phyloP scores from a whole-genome alignment of 2,329 filamentous ascomycete species.

The Neonectria hederae region DNA sequence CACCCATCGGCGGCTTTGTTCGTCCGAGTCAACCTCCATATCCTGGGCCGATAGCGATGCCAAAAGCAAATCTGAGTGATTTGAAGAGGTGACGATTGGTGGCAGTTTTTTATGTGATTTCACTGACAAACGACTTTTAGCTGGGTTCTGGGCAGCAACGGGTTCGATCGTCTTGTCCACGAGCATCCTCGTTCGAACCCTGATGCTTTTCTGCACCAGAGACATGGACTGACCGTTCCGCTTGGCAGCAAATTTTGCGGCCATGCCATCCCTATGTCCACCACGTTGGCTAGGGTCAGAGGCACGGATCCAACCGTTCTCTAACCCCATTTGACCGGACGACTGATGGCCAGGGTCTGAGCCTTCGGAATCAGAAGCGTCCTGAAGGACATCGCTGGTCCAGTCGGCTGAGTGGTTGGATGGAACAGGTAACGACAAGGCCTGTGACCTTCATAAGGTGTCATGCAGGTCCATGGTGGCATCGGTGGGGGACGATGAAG shows the following conservation, averaged over 20 bases:
- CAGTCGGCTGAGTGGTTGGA: constrained; percentile 36
- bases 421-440: constrained; percentile 60
- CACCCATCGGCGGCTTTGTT: constrained; percentile 2
- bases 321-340: constrained; percentile 35
- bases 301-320: constrained; percentile 33
- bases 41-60: constrained; percentile 19
- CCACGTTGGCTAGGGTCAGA: constrained; percentile 38
- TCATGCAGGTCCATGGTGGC: constrained; percentile 50
- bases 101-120: constrained; percentile 11
- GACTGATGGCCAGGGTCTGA: constrained; percentile 57
- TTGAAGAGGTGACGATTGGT: constrained; percentile 7
- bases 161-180: constrained; percentile 25
- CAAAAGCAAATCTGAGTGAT: constrained; percentile 8
- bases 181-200: constrained; percentile 35
- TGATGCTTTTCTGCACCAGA: constrained; percentile 39
- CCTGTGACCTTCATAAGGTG: constrained; percentile 67
- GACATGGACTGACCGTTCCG: constrained; percentile 27
- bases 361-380: constrained; percentile 52
- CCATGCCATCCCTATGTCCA: constrained; percentile 55
- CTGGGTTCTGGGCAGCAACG: constrained; percentile 6
- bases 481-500: constrained; percentile 53
- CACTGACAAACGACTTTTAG: constrained; percentile 5
- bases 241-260: constrained; percentile 54
- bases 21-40: constrained; percentile 11
- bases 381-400: constrained; percentile 28